Base-by-base conservation (phyloP, 805 yeast genomes). In the Wickerhamomyces bisporus region DNA sequence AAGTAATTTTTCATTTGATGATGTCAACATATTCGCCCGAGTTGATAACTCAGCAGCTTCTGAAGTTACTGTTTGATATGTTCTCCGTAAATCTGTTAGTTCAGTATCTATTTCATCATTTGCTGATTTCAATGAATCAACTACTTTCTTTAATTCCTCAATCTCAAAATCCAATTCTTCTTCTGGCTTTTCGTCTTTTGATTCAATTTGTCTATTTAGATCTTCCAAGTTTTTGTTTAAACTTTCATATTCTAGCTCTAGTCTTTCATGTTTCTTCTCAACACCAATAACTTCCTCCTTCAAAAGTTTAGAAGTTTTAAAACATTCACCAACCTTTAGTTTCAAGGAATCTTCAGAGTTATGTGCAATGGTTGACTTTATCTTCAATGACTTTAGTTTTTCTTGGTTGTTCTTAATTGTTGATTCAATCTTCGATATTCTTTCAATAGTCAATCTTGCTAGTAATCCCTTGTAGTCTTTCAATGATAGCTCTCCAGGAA, bases 61-160 rank as follows among this genome's bases (percentile, higher is more conserved):
- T 1, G 75, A 61, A 0, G 80, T 73, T 7, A 51, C 51, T 5
- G 41, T 34, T 50, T 75, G 81, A 45, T 76, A 76, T n/a, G 55
- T 39, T 2, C 42, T 28, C 41, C 81, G 54, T 21, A 70, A 45
- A 1, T 23, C 19, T 13, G 35, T 39, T 23, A 44, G 13, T 16
- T 30, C 26, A 5, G 16, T 2, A 5, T 38, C 34, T 1, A 16
- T 6, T 5, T 36, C 40, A 20, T 62, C 64, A 34, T 62, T 68
- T 20, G 40, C 34, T 2, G 30, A 19, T 14, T 53, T 35, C 21
- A 55, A 38, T 1, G 34, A 32, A 36, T 66, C 63, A 49, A 73
- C 34, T 3, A 7, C 32, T 6, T 16, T 13, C 13, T 39, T 23
- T 12, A 42, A 37, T 29, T 52, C 56, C 6, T 35, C 48, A 18